Conservation (phyloP, 2,329 filamentous ascomycete species). For the Raffaelea albimanens region DNA sequence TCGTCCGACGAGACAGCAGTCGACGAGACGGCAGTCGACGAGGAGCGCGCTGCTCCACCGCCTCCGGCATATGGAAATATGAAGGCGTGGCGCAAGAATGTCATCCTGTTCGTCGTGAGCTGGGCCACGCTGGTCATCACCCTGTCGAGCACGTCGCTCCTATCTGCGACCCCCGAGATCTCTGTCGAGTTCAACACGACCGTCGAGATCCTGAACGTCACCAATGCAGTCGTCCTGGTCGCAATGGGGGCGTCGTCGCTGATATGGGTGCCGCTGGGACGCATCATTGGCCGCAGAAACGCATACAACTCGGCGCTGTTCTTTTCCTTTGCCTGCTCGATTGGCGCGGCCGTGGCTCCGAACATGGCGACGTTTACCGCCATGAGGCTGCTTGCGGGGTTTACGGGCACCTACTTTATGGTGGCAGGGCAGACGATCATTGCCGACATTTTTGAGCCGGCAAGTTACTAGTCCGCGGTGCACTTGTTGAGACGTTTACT, state of each 20-base stretch:
- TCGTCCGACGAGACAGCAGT: no score
- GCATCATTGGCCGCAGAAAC: constrained; percentile 34
- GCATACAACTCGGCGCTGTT: constrained; percentile 34
- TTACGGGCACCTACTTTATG: constrained; percentile 66
- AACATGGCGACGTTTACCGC: constrained; percentile 64
- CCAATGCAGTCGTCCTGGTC: constrained; percentile 51
- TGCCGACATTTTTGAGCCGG: constrained; percentile 51
- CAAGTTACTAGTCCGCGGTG: no score
- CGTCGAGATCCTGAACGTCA: constrained; percentile 60
- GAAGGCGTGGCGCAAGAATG: background rate
- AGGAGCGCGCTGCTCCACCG: no score
- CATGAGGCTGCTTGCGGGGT: constrained; percentile 64
- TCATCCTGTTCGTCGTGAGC: constrained; percentile 10
- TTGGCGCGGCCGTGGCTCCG: constrained; percentile 63
- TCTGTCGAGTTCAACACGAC: constrained; percentile 55
- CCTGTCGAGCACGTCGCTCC: constrained; percentile 52
- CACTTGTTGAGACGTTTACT: no score
- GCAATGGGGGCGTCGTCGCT: constrained; percentile 44
- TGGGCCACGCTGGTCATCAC: constrained; percentile 14
- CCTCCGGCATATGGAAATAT: background rate
- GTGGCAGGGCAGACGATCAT: constrained; percentile 45
- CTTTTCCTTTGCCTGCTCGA: constrained; percentile 59
- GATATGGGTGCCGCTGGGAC: constrained; percentile 53
- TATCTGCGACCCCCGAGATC: constrained; percentile 67
- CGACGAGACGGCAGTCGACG: no score